Evolutionary conservation across 176 grass and related monocot species (phyloP), one percentile per base, ranked within the genome.

Genomic region (Areca catechu): DNA sequence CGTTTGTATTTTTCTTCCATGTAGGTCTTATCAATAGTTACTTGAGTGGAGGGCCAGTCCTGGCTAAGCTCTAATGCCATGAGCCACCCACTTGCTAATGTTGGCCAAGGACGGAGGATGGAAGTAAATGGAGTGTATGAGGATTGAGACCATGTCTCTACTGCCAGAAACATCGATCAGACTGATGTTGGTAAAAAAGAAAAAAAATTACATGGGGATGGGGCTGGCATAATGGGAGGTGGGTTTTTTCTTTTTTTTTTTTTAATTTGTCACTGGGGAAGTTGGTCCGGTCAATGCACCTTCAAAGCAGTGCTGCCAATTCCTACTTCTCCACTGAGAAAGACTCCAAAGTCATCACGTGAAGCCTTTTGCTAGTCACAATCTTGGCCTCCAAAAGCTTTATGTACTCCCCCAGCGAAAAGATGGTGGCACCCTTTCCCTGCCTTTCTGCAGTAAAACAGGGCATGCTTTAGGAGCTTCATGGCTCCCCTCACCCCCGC

Each of bases 291-390:
- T 62, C 57, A 72, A 72, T 53, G 70, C 57, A 43, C 48, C 23
- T 61, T 62, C 47, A 72, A 72, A 61, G 49, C 69, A 54, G 4
- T 61, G 58, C 58, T 72, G 70, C 58, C 48, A 72, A 72, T 62
- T 62, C 70, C 57, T 54, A 62, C 70, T 61, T 62, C 69, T 72
- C 70, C 70, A 72, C 70, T 54, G 58, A 72, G 70, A 72, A 72
- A 72, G 58, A 72, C 48, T 62, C 70, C 70, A 72, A 72, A 72
- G 25, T 62, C 25, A 53, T 72, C 70, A 72, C 70, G 70, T 72
- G 70, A 72, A 72, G 57, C 22, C 70, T 62, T 72, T 62, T 54
- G 25, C 18, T 15, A 53, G 58, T 62, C 70, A 24, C 70, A 62
- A 72, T 72, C 70, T 72, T 54, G 58, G 70, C 25, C 58, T 48